These are phyloP conservation scores for Tuber calosporum DNA, from an alignment of 495 filamentous ascomycete species.

Conservation along the genomic window DNA sequence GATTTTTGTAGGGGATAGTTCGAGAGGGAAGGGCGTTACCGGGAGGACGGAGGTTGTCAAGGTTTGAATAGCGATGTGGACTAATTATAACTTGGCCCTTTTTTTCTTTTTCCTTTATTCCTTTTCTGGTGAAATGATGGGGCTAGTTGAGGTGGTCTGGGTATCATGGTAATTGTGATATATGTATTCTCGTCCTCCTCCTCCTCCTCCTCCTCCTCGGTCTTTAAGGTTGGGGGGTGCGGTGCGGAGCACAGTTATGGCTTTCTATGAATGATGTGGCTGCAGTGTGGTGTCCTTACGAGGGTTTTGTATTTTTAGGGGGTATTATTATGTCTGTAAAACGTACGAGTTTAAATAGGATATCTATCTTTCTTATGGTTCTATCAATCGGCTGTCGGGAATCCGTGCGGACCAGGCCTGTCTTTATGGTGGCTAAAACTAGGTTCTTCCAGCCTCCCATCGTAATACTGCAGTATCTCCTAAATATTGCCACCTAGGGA, in stretches of 20 bases:
- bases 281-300: background rate
- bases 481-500: background rate
- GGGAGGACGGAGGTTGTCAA: background rate
- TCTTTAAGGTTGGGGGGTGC: background rate
- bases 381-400: background rate
- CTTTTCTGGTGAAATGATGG: background rate
- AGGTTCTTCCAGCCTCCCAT: background rate
- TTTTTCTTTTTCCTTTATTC: background rate
- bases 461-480: background rate
- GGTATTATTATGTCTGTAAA: background rate
- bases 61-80: background rate
- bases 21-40: conserved; percentile 42
- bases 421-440: background rate
- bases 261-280: background rate
- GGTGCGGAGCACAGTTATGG: background rate
- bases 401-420: background rate
- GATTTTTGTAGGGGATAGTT: conserved; percentile 56
- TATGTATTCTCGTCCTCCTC: too few species aligned
- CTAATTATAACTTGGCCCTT: background rate
- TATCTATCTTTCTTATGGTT: background rate
- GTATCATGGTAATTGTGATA: background rate
- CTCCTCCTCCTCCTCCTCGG: background rate
- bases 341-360: background rate
- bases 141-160: background rate
- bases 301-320: background rate